Base-by-base conservation (phyloP, 1,284 basidiomycete genomes). In the Earliella scabrosa region DNA sequence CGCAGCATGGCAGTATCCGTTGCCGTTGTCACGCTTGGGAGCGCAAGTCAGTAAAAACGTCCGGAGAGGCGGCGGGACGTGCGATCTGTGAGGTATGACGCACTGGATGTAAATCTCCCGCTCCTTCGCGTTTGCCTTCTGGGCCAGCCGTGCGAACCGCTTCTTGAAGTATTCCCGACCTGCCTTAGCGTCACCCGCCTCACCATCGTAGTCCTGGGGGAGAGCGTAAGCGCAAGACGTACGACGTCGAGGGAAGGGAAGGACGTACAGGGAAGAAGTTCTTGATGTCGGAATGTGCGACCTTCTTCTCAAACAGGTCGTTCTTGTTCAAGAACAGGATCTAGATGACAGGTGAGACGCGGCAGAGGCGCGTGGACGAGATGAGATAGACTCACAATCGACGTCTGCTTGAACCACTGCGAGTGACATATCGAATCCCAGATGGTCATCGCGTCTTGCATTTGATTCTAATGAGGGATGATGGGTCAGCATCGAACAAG, bases 391-490 rank as follows among this genome's bases (percentile, higher is more conserved):
- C 87, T 48, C 61, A 93, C 92, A 64, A 97, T 94, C 4, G 93
- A 94, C 1, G 95, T 95, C 62, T 89, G 83, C 70, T 89, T 86
- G 75, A 98, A 97, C 94, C 95, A 94, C 66, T 93, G 91, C 21
- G 91, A 93, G 70, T 93, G 91, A 75, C 91, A 92, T 78, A 95
- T 93, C 40, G 93, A 95, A 68, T 96, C 94, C 86, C 94, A 97
- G 45, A 97, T 93, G 46, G 93, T 93, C 82, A 97, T 88, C 0
- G 95, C 92, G 67, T 97, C 95, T 75, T 95, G 90, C 94, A 97
- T 97, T 88, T 92, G 93, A 73, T 93, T 95, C 90, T 93, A 65
- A 44, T n/a, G 32, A 8, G 34, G n/a, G 8, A 8, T 14, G 11
- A 14, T 16, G 27, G 20, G 18, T n/a, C 44, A 23, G 26, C 53